A percentile compares a stretch with the other conserved stretches of the same genome.
These are phyloP conservation scores for Russula vinacea DNA, from an alignment of 768 basidiomycete species.

Conservation along the genomic window DNA sequence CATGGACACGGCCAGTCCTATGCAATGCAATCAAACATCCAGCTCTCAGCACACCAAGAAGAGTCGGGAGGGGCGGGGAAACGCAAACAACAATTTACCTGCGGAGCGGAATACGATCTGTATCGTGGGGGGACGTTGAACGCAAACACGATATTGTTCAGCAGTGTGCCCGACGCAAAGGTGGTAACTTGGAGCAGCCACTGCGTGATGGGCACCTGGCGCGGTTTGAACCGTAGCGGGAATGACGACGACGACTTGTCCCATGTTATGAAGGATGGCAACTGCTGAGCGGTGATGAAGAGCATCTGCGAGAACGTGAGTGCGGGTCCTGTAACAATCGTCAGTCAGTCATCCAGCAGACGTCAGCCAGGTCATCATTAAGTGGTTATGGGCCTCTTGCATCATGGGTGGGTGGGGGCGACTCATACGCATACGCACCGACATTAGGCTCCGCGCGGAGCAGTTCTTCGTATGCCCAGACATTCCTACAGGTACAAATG, in stretches of 20 bases:
- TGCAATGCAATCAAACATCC: not conserved
- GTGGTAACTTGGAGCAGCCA: conserved; percentile 74
- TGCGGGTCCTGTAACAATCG: conserved; percentile 58
- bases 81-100: conserved; percentile 41
- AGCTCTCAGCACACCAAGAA: not conserved
- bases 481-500: conserved; percentile 55
- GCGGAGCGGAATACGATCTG: conserved; percentile 86
- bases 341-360: not conserved
- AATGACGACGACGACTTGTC: conserved; percentile 30
- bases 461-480: conserved; percentile 73
- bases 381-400: no score
- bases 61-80: not conserved
- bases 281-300: conserved; percentile 65
- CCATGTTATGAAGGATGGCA: conserved; percentile 60
- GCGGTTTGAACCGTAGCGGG: conserved; percentile 58
- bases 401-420: not conserved
- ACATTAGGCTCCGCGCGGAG: conserved; percentile 64
- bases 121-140: conserved; percentile 73
- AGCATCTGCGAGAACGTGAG: conserved; percentile 83
- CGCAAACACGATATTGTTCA: conserved; percentile 82
- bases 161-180: conserved; percentile 59
- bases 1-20: conserved; percentile 31
- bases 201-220: conserved; percentile 61
- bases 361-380: no score
- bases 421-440: conserved; percentile 43